These are phyloP conservation scores for Didymella exigua DNA, from an alignment of 2,329 filamentous ascomycete genomes.

Conservation along the genomic window DNA sequence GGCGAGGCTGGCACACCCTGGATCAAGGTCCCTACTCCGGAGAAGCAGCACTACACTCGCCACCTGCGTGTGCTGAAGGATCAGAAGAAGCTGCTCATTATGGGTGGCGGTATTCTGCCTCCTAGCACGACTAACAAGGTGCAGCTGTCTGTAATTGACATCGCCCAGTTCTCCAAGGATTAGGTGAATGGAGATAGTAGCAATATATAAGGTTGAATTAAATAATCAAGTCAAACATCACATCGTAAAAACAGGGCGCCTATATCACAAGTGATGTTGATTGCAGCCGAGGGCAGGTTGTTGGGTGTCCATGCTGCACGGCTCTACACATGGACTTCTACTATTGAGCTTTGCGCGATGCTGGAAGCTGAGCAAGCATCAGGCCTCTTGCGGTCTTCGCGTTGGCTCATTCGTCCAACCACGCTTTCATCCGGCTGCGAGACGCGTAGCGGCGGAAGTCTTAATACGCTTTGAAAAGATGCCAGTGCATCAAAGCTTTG, in stretches of 20 bases:
- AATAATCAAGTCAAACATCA: not conserved
- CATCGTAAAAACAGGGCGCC: not conserved
- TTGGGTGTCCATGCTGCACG: too few relatives aligned
- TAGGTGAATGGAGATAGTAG: not conserved
- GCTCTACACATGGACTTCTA: too few relatives aligned
- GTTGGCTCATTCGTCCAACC: too few relatives aligned
- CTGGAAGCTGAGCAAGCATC: too few relatives aligned
- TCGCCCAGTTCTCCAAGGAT: constrained; percentile 18
- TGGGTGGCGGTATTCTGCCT: constrained; percentile 49
- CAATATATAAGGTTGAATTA: not conserved
- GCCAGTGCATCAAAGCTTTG: too few relatives aligned
- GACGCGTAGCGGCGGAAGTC: too few relatives aligned
- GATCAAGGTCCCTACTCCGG: constrained; percentile 52
- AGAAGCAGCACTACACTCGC: constrained; percentile 54
- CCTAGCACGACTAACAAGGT: constrained; percentile 43
- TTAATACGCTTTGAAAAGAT: too few relatives aligned
- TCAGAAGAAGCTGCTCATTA: constrained; percentile 48
- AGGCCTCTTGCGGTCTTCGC: too few relatives aligned
- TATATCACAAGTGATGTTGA: too few relatives aligned
- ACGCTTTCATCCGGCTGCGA: too few relatives aligned
- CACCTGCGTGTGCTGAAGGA: constrained; percentile 54
- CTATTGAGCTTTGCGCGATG: too few relatives aligned
- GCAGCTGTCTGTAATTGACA: constrained; percentile 41
- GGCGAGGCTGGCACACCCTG: constrained; percentile 50
- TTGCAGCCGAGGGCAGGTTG: too few relatives aligned